Conservation (phyloP, 2,329 filamentous ascomycete genomes). For the Epichloe coenophiala region DNA sequence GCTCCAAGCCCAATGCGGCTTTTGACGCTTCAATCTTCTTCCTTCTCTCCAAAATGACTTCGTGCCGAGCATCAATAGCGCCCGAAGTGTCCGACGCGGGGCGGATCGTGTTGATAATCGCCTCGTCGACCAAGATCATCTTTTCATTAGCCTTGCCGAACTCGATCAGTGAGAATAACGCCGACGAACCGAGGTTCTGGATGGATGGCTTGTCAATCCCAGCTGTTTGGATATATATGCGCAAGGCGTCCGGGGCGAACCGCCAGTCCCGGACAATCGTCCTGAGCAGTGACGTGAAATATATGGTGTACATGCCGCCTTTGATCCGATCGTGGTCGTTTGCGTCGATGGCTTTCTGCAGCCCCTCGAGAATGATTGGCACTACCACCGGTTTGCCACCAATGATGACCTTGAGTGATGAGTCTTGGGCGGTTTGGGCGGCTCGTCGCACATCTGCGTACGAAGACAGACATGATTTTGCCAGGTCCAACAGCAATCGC, state of each 20-base stretch:
- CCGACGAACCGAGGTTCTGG: slow-evolving; percentile 71
- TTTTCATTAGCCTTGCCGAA: slow-evolving; percentile 82
- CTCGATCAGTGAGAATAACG: slow-evolving; percentile 76
- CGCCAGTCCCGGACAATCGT: slow-evolving; percentile 88
- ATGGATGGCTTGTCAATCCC: slow-evolving; percentile 89
- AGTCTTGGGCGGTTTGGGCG: slow-evolving; percentile 83
- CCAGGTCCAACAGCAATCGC: slow-evolving; percentile 69
- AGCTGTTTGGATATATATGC: slow-evolving; percentile 78
- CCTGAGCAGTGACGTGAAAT: slow-evolving; percentile 80
- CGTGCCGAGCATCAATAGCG: slow-evolving; percentile 45
- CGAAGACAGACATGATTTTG: slow-evolving; percentile 75
- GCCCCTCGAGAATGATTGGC: slow-evolving; percentile 65
- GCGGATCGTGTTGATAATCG: slow-evolving; percentile 56
- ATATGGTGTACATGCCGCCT: slow-evolving; percentile 78
- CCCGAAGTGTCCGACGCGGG: slow-evolving; percentile 51
- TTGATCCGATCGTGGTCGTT: slow-evolving; percentile 88
- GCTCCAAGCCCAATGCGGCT: slow-evolving; percentile 61
- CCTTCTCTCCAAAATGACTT: slow-evolving; percentile 63
- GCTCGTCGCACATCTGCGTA: slow-evolving; percentile 95
- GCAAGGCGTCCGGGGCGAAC: slow-evolving; percentile 80
- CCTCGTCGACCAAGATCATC: slow-evolving; percentile 68
- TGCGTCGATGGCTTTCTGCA: slow-evolving; percentile 64
- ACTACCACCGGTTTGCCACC: slow-evolving; percentile 83
- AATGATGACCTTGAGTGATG: slow-evolving; percentile 80
- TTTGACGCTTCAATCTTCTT: slow-evolving; percentile 74